Conservation (phyloP, 192 early-diverging fungal species). For the Coemansia interrupta region DNA sequence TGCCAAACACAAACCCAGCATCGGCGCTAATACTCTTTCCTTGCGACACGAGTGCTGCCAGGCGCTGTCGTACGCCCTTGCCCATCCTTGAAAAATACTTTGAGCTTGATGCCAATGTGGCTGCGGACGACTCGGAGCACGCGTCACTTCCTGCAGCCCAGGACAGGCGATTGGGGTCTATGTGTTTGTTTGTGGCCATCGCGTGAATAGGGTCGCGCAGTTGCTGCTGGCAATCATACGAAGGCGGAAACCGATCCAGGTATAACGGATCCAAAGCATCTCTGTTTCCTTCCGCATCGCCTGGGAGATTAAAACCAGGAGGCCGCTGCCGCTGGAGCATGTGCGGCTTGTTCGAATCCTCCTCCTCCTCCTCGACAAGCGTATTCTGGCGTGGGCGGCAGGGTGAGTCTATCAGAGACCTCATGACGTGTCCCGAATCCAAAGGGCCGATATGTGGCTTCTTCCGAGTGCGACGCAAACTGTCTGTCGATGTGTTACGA, state of each 20-base stretch:
- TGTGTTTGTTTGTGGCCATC: slow-evolving; percentile 16
- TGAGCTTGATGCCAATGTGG: slow-evolving; percentile 26
- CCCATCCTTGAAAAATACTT: not conserved
- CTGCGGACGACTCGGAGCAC: slow-evolving; percentile 37
- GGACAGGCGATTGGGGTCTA: slow-evolving; percentile 27
- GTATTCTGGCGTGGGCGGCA: slow-evolving; percentile 47
- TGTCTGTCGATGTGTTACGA: slow-evolving; percentile 43
- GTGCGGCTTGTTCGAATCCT: slow-evolving; percentile 2
- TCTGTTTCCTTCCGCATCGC: not conserved
- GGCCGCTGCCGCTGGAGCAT: not conserved
- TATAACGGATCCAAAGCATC: not conserved
- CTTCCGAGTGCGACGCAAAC: slow-evolving; percentile 45
- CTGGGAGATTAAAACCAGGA: no score
- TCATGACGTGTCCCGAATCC: slow-evolving; percentile 10
- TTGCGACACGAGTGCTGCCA: not conserved
- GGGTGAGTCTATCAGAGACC: slow-evolving; percentile 33
- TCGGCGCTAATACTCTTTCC: slow-evolving; percentile 8
- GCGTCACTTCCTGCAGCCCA: slow-evolving; percentile 29
- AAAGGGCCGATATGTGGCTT: slow-evolving; percentile 36
- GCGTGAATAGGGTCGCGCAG: slow-evolving; percentile 15
- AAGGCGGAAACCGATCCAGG: slow-evolving; percentile 22
- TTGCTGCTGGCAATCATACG: slow-evolving; percentile 36
- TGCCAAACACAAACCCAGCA: not conserved
- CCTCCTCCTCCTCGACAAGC: slow-evolving; percentile 41
- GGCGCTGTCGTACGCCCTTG: not conserved